Percentiles rank a stretch among this genome's conserved stretches.
These are phyloP conservation scores for Elaeis oleifera DNA, from an alignment of 202 grass and related monocot genomes.

Conservation along the genomic window DNA sequence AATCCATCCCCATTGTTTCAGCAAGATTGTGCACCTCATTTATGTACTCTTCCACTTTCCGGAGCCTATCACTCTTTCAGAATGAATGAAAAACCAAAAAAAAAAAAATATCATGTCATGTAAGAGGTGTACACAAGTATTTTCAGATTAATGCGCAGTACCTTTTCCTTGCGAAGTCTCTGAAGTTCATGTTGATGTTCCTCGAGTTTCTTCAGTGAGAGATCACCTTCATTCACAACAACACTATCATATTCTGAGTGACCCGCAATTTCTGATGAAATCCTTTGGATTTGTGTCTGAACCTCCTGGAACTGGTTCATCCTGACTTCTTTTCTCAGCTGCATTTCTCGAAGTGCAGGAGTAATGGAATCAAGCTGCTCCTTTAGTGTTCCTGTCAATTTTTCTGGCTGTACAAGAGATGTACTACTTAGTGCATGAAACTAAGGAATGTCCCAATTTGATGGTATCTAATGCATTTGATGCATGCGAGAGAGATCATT, in stretches of 20 bases:
- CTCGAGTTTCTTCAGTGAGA: conserved; percentile 85
- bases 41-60: conserved; percentile 83
- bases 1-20: conserved; percentile 82
- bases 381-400: conserved; percentile 71
- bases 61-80: conserved; percentile 67
- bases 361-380: conserved; percentile 92
- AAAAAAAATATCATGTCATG: conserved; percentile 12
- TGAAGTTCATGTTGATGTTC: conserved; percentile 70
- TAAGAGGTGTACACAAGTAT: not conserved
- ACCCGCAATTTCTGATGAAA: conserved; percentile 69
- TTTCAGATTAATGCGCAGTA: conserved; percentile 13
- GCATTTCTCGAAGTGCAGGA: conserved; percentile 93
- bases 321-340: conserved; percentile 71
- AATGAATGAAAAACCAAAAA: conserved; percentile 8
- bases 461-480: too few relatives aligned
- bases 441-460: too few relatives aligned
- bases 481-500: too few relatives aligned
- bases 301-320: conserved; percentile 74
- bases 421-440: too few relatives aligned
- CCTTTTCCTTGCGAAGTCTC: conserved; percentile 82
- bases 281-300: conserved; percentile 70
- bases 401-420: conserved; percentile 48
- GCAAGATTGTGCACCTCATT: conserved; percentile 52
- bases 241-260: conserved; percentile 28
- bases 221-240: conserved; percentile 71